These are phyloP conservation scores for Avena atlantica DNA, from an alignment of 176 grass and related monocot genomes.

Conservation along the genomic window DNA sequence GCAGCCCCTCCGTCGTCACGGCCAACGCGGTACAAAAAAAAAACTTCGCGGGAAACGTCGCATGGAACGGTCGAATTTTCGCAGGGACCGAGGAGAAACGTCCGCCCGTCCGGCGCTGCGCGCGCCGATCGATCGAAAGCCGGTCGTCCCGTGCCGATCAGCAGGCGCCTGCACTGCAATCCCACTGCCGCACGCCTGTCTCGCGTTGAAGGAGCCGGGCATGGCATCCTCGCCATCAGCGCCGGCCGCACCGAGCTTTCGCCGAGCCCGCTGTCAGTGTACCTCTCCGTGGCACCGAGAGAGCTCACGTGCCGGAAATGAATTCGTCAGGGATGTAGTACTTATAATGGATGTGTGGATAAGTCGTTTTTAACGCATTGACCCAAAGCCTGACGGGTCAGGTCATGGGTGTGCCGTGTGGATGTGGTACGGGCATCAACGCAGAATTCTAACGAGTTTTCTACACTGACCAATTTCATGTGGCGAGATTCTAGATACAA, in stretches of 20 bases:
- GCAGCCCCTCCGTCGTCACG: not conserved
- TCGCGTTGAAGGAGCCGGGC: not conserved
- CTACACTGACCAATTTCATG: not conserved
- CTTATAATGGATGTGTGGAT: not conserved
- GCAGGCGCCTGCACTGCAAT: not conserved
- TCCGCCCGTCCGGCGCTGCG: not conserved
- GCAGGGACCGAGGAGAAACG: not conserved
- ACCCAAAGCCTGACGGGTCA: not conserved
- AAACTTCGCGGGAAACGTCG: not conserved
- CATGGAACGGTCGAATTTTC: not conserved
- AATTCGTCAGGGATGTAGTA: not conserved
- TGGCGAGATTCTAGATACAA: not conserved
- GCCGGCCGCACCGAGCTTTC: slow-evolving; percentile 16
- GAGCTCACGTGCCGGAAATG: not conserved
- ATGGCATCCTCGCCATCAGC: slow-evolving; percentile 35
- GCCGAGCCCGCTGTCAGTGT: not conserved
- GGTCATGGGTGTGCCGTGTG: not conserved
- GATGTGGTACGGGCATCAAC: not conserved
- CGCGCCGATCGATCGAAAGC: not conserved
- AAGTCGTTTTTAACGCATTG: slow-evolving; percentile 37
- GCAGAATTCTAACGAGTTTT: not conserved
- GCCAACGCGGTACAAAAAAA: not conserved
- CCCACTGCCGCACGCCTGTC: slow-evolving; percentile 22
- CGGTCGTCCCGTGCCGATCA: not conserved
- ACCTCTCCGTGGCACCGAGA: not conserved